phyloP scores from a whole-genome alignment of 768 basidiomycete genomes.

The Termitomyces sp. region DNA sequence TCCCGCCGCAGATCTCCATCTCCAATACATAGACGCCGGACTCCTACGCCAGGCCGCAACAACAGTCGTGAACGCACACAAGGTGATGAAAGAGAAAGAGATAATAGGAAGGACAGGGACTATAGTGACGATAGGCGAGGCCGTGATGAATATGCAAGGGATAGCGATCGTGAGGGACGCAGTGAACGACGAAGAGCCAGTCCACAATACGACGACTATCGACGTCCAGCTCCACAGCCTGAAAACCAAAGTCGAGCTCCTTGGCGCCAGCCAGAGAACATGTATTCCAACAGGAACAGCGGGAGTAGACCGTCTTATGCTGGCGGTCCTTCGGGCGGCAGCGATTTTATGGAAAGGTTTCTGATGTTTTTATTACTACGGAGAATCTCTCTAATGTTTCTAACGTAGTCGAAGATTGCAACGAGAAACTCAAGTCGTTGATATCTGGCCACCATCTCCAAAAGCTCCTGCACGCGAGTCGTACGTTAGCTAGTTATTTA shows the following conservation, averaged over 20 bases:
- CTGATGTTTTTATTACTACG: constrained; percentile 3
- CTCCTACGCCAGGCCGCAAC: constrained; percentile 29
- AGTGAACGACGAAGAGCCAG: constrained; percentile 39
- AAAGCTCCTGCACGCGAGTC: constrained; percentile 57
- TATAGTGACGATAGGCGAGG: constrained; percentile 21
- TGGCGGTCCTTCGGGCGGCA: constrained; percentile 32
- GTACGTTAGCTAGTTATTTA: constrained; percentile 35
- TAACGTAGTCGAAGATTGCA: constrained; percentile 62
- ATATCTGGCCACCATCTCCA: constrained; percentile 85
- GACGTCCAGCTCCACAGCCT: constrained; percentile 36
- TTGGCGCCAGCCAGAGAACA: constrained; percentile 49
- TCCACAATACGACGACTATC: constrained; percentile 61
- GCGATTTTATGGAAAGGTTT: constrained; percentile 73
- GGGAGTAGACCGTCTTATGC: constrained; percentile 27
- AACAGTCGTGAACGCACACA: constrained; percentile 29
- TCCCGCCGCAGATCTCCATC: constrained; percentile 32
- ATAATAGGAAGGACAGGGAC: constrained; percentile 16
- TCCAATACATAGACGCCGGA: constrained; percentile 36
- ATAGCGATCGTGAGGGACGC: constrained; percentile 9
- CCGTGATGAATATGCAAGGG: constrained; percentile 17
- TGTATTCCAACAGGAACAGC: constrained; percentile 47
- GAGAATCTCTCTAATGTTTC: not conserved
- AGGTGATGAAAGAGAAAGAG: constrained; percentile 24
- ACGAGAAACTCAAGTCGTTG: constrained; percentile 51
- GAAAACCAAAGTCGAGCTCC: constrained; percentile 32